Evolutionary conservation across 495 filamentous ascomycete species (phyloP).

Genomic region (Ascobolus immersus): DNA sequence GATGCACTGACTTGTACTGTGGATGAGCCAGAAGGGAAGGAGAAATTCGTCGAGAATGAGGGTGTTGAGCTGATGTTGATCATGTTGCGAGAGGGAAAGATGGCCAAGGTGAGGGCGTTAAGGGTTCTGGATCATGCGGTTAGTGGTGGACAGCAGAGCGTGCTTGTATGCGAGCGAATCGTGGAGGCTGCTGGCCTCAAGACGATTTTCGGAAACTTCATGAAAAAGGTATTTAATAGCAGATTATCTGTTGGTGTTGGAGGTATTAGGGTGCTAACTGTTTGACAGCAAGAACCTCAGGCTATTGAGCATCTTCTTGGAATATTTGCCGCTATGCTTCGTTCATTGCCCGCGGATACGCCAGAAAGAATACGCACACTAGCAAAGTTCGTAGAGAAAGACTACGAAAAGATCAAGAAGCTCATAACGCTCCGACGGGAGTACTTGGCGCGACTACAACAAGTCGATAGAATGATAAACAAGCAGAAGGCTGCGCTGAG

Average conservation of each 20-base stretch:
- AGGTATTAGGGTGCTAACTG: background rate
- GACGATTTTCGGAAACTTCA: constrained; percentile 62
- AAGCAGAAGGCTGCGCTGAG: constrained; percentile 20
- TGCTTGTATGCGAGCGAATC: constrained; percentile 40
- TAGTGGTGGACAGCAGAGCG: constrained; percentile 26
- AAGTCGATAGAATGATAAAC: constrained; percentile 41
- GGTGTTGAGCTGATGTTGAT: constrained; percentile 76
- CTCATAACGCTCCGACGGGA: constrained; percentile 45
- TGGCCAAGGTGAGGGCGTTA: constrained; percentile 50
- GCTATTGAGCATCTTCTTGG: constrained; percentile 67
- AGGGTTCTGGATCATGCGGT: constrained; percentile 66
- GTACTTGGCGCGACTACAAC: constrained; percentile 36
- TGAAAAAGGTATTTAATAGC: constrained; percentile 41
- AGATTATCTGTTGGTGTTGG: background rate
- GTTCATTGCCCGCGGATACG: constrained; percentile 52
- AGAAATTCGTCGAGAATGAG: constrained; percentile 66
- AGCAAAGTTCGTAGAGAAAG: constrained; percentile 86
- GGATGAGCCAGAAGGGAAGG: constrained; percentile 49
- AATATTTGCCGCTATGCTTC: constrained; percentile 65
- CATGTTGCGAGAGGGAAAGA: constrained; percentile 63
- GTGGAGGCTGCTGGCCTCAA: constrained; percentile 72
- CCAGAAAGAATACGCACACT: constrained; percentile 56
- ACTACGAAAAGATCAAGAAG: constrained; percentile 59
- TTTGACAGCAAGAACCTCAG: constrained; percentile 31
- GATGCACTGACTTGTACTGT: constrained; percentile 57